A percentile compares a stretch with the other conserved stretches of the same genome.
phyloP scores from a whole-genome alignment of 73 alveolate genomes.

The Paraurostyla sp. region DNA sequence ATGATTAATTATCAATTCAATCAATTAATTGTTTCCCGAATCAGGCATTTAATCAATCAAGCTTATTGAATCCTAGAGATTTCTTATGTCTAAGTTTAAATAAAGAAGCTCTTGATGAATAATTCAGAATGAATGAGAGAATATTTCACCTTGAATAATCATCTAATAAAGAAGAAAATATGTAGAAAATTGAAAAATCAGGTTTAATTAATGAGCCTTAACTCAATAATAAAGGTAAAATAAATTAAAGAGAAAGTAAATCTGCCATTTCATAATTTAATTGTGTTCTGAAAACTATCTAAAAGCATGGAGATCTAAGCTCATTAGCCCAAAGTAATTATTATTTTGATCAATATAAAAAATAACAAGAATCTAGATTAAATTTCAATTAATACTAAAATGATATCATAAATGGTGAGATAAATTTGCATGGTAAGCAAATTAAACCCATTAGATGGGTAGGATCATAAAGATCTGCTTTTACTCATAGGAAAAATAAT shows the following conservation, averaged over 20 bases:
- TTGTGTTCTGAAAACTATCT: too few species aligned
- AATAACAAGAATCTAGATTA: not conserved
- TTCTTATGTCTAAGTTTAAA: not conserved
- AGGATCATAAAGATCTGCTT: slow-evolving; percentile 61
- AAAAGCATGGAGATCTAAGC: too few species aligned
- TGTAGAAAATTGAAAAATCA: not conserved
- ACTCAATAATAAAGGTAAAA: not conserved
- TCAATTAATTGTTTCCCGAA: not conserved
- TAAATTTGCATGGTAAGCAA: not conserved
- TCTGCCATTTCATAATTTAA: too few species aligned
- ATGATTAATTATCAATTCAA: not conserved
- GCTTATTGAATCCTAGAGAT: not conserved
- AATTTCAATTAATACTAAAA: not conserved
- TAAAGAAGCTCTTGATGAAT: slow-evolving; percentile 1
- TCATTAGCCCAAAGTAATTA: not conserved
- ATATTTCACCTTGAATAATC: not conserved
- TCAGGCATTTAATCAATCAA: not conserved
- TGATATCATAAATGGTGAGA: not conserved
- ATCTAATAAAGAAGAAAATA: not conserved
- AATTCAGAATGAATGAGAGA: slow-evolving; percentile 74
- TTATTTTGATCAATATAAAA: not conserved
- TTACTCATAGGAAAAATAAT: slow-evolving; percentile 68
- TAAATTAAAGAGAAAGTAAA: too few species aligned
- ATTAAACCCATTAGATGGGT: not conserved
- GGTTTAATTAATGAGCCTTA: not conserved